Evolutionary conservation across 2,329 filamentous ascomycete species (phyloP).

Genomic region (Byssothecium circinans): DNA sequence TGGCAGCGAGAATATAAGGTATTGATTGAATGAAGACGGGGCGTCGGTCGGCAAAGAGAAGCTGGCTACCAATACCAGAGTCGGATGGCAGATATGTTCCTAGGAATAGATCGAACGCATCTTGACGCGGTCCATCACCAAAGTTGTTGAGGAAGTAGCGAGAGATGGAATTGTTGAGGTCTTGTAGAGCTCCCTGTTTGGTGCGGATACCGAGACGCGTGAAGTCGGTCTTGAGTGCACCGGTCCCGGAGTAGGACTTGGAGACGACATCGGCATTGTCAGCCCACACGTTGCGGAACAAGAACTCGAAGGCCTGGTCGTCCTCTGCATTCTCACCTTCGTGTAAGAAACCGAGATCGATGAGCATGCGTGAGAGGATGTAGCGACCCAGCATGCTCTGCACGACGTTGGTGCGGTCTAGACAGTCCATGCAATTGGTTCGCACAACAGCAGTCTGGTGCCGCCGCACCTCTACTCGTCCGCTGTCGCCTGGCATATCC

Average conservation of each 20-base stretch:
- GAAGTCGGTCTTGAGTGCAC: slow-evolving; percentile 96
- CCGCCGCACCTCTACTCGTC: slow-evolving; percentile 75
- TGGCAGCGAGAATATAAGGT: slow-evolving; percentile 85
- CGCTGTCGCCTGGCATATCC: slow-evolving; percentile 75
- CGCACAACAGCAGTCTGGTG: slow-evolving; percentile 88
- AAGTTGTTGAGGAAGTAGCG: slow-evolving; percentile 96
- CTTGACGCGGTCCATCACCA: slow-evolving; percentile 87
- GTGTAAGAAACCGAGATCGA: slow-evolving; percentile 77
- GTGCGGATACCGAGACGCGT: slow-evolving; percentile 92
- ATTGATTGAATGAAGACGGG: slow-evolving; percentile 90
- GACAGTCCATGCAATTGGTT: slow-evolving; percentile 99
- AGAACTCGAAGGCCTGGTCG: slow-evolving; percentile 78
- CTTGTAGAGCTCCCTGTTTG: slow-evolving; percentile 78
- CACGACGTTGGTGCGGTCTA: slow-evolving; percentile 96
- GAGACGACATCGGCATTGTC: slow-evolving; percentile 98
- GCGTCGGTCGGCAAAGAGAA: slow-evolving; percentile 80
- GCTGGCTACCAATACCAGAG: slow-evolving; percentile 68
- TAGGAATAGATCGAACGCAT: slow-evolving; percentile 92
- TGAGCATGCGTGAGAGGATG: slow-evolving; percentile 84
- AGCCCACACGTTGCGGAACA: slow-evolving; percentile 98
- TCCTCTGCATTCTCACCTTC: slow-evolving; percentile 77
- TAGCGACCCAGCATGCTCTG: slow-evolving; percentile 95
- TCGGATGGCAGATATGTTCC: slow-evolving; percentile 79
- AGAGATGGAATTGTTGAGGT: slow-evolving; percentile 83
- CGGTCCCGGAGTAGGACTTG: slow-evolving; percentile 89